Base-by-base conservation (phyloP, 2,329 filamentous ascomycete genomes). In the Cordyceps militaris region DNA sequence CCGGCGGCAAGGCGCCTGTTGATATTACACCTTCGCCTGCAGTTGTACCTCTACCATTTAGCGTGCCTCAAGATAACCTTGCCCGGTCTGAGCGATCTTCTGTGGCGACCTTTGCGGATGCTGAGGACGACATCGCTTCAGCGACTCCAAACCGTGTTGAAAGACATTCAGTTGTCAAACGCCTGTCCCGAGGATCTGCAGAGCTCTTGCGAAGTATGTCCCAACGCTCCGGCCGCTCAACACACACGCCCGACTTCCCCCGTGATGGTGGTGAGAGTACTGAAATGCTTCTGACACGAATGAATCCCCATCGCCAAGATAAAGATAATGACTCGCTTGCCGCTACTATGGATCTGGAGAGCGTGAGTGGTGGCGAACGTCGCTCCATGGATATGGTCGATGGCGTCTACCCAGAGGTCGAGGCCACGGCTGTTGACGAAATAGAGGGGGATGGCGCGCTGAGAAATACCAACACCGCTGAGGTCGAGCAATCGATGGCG, bases 21-120 rank as follows among this genome's bases (percentile, higher is more conserved):
- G 10, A 60, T 5, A 61, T 67, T 3, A 73, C 73, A 2, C 71
- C 71, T 5, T 69, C 74, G 14, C 72, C 79, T 28, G 71, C 78
- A 8, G 74, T 89, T 36, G 73, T 88, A 1, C 84, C 87, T 16
- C 73, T 89, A 1, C 87, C 87, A 0, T 89, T 89, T 69, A 79
- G 68, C 10, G 74, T 88, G 1, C 83, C 84, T 0, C 69, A 70
- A 21, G 71, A 75, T 13, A 67, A 72, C 24, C 40, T 61, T 13
- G 66, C 67, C 2, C 74, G 80, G 6, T 76, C 77, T 16, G 78
- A 80, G 21, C 73, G 78, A 28, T 90, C 86, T 2, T 89, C 88
- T 1, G 76, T 89, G 21, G 89, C 86, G 3, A 88, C 88, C 0
- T 79, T 87, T 64, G 85, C 86, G 16, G 85, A 87, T 58, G 79